A percentile compares a stretch with the other conserved stretches of the same genome.
phyloP scores from a whole-genome alignment of 2,329 filamentous ascomycete genomes.

The Hypoxylon sp. region DNA sequence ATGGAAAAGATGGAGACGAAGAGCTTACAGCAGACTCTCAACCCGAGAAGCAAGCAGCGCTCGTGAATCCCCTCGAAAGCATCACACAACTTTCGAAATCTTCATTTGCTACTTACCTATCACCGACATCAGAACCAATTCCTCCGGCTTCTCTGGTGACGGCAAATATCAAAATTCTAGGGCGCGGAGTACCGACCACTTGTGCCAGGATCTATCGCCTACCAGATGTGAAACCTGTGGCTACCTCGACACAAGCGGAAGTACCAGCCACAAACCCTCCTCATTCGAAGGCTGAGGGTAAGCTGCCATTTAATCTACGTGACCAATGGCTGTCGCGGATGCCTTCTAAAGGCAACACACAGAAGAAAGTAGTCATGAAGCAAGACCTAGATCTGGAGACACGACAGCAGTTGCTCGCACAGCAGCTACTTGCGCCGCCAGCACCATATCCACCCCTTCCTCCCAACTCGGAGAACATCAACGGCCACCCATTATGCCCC shows the following conservation, averaged over 20 bases:
- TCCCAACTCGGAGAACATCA: constrained; percentile 58
- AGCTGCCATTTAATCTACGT: constrained; percentile 68
- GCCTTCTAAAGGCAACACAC: constrained; percentile 42
- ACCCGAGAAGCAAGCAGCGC: constrained; percentile 15
- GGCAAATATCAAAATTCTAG: constrained; percentile 75
- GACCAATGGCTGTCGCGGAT: constrained; percentile 78
- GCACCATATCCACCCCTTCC: constrained; percentile 56
- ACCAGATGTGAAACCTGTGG: constrained; percentile 60
- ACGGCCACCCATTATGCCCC: constrained; percentile 77
- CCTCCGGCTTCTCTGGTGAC: constrained; percentile 66
- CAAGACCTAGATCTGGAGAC: constrained; percentile 56
- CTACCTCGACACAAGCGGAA: constrained; percentile 55
- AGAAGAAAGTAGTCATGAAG: constrained; percentile 49
- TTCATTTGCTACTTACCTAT: constrained; percentile 55
- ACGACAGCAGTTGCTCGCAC: constrained; percentile 63
- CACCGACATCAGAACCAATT: constrained; percentile 46
- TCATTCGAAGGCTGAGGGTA: constrained; percentile 26
- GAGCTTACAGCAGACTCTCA: constrained; percentile 19
- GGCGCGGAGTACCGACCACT: constrained; percentile 77
- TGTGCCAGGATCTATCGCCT: constrained; percentile 91
- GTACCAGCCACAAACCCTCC: constrained; percentile 62
- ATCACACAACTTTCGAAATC: constrained; percentile 58
- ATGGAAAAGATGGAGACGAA: constrained; percentile 39
- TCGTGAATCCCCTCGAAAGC: constrained; percentile 45
- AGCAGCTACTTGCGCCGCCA: constrained; percentile 62